phyloP scores from a whole-genome alignment of 2,329 filamentous ascomycete species.

The Ascochyta clinopodiicola region DNA sequence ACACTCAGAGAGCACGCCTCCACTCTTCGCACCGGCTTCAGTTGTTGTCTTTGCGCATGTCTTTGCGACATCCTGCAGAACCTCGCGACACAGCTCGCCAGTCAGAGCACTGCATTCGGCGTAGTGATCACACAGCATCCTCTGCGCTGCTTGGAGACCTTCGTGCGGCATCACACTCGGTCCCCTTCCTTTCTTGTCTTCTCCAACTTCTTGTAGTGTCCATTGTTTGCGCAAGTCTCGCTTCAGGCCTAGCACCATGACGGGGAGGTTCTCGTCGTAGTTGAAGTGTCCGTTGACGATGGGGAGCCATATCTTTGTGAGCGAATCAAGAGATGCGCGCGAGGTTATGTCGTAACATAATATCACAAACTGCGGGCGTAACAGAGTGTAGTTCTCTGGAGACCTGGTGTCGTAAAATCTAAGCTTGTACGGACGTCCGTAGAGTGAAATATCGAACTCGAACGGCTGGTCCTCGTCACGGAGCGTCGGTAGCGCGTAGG shows the following conservation, averaged over 20 bases:
- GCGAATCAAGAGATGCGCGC: constrained; percentile 57
- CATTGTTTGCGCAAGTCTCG: constrained; percentile 60
- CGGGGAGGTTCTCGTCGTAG: constrained; percentile 58
- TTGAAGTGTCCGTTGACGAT: constrained; percentile 61
- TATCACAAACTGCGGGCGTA: constrained; percentile 62
- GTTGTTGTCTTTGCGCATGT: constrained; percentile 66
- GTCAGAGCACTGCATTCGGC: constrained; percentile 68
- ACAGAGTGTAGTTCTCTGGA: constrained; percentile 63
- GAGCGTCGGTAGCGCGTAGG: constrained; percentile 52
- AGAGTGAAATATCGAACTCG: constrained; percentile 64
- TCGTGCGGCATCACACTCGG: constrained; percentile 59
- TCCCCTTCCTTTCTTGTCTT: constrained; percentile 45
- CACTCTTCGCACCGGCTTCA: constrained; percentile 57
- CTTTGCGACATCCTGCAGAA: constrained; percentile 66
- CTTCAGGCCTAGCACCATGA: constrained; percentile 66
- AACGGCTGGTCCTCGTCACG: constrained; percentile 65
- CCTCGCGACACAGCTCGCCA: constrained; percentile 65
- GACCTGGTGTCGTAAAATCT: constrained; percentile 64
- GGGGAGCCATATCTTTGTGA: constrained; percentile 54
- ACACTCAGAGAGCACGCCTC: constrained; percentile 40
- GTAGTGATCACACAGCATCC: constrained; percentile 67
- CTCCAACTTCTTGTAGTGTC: constrained; percentile 45
- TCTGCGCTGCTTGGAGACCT: constrained; percentile 59
- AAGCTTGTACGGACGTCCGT: constrained; percentile 61
- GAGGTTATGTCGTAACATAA: constrained; percentile 65